Evolutionary conservation across 108 stramenopile genomes (phyloP).

Genomic region (Fistulifera solaris): DNA sequence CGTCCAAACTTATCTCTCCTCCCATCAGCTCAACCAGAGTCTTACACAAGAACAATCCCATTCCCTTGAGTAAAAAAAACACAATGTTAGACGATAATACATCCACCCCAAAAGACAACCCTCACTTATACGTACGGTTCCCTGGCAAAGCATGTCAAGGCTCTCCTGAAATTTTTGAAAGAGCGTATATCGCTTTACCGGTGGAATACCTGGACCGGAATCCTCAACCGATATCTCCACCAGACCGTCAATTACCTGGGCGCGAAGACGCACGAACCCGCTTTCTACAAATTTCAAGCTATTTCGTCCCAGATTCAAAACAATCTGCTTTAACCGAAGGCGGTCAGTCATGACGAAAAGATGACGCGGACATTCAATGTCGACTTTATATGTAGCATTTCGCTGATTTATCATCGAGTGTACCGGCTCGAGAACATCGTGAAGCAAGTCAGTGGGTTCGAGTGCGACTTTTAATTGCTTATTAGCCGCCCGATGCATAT

Average conservation of each 20-base stretch:
- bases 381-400: conserved; percentile 10
- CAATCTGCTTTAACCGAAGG: conserved; percentile 42
- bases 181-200: conserved; percentile 15
- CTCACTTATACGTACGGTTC: no score
- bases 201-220: conserved; percentile 34
- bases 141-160: conserved; percentile 22
- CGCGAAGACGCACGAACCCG: conserved; percentile 42
- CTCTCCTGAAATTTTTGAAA: conserved; percentile 34
- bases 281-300: conserved; percentile 36
- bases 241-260: conserved; percentile 12
- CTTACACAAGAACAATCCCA: conserved; percentile 41
- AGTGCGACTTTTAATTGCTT: conserved; percentile 24
- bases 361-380: conserved; percentile 28
- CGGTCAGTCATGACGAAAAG: conserved; percentile 33
- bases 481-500: conserved; percentile 40
- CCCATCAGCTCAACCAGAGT: conserved; percentile 39
- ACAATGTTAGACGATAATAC: neutral
- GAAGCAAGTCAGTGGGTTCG: conserved; percentile 27
- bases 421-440: conserved; percentile 38
- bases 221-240: conserved; percentile 19
- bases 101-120: neutral
- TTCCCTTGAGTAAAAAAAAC: conserved; percentile 20
- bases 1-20: conserved; percentile 39
- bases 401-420: conserved; percentile 23
- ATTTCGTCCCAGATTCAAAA: conserved; percentile 39